phyloP scores from a whole-genome alignment of 2,329 filamentous ascomycete genomes.

The Talaromyces rugulosus region DNA sequence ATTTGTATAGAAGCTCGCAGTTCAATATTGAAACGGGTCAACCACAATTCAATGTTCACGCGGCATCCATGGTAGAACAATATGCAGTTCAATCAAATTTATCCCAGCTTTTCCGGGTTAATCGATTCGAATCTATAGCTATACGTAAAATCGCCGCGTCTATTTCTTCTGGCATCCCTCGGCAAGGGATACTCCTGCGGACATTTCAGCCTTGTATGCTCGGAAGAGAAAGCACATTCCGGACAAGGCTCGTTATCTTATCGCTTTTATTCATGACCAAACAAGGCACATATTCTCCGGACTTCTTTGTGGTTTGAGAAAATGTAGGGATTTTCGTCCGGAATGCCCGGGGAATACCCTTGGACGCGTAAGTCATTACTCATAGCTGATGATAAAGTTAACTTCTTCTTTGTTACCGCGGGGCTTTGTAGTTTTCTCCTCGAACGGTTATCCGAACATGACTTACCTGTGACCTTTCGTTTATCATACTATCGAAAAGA shows the following conservation, averaged over 20 bases:
- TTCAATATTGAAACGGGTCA: not conserved
- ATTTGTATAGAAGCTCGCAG: not conserved
- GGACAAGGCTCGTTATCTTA: not conserved
- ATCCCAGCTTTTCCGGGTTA: not conserved
- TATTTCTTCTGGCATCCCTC: not conserved
- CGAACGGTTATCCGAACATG: not conserved
- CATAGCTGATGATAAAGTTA: not conserved
- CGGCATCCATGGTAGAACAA: not conserved
- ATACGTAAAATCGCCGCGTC: not conserved
- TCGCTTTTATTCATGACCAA: not conserved
- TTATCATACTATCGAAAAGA: not conserved
- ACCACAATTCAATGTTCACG: not conserved
- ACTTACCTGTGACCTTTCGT: not conserved
- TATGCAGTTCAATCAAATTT: not conserved
- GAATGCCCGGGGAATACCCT: not conserved
- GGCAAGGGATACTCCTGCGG: not conserved
- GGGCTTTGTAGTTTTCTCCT: no score
- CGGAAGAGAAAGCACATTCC: not conserved
- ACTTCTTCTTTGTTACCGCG: not conserved
- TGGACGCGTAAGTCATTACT: not conserved
- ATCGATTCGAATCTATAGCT: not conserved
- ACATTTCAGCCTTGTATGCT: not conserved
- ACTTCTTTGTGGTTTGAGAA: not conserved
- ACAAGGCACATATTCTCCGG: not conserved
- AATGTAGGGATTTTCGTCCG: not conserved